A percentile compares a stretch with the other conserved stretches of the same genome.
These are phyloP conservation scores for Fraxinus greggii DNA, from an alignment of 305 asterid genomes.

Conservation along the genomic window DNA sequence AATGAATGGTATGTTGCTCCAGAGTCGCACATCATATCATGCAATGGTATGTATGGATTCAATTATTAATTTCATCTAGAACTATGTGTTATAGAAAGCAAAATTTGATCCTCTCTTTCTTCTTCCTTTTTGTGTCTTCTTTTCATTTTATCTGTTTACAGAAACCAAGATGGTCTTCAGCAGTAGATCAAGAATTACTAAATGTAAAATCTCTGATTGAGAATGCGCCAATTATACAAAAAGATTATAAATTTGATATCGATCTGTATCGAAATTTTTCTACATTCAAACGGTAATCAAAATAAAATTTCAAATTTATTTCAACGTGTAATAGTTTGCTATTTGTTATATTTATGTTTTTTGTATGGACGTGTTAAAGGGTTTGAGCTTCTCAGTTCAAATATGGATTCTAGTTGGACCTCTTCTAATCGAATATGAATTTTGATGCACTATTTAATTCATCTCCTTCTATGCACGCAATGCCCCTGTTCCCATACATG, in stretches of 20 bases:
- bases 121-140: not conserved
- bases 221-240: conserved; percentile 38
- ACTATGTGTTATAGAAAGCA: conserved; percentile 6
- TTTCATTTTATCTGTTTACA: conserved; percentile 29
- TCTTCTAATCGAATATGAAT: not conserved
- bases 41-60: conserved; percentile 44
- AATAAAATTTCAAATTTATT: not conserved
- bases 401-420: not conserved
- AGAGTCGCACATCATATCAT: conserved; percentile 40
- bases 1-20: conserved; percentile 57
- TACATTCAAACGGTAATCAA: conserved; percentile 64
- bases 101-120: not conserved
- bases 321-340: not conserved
- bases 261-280: conserved; percentile 68
- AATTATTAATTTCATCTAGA: not conserved
- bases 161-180: conserved; percentile 66
- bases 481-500: not conserved
- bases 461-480: not conserved
- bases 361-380: not conserved
- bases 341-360: not conserved
- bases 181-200: conserved; percentile 51
- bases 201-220: conserved; percentile 48
- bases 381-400: conserved; percentile 8
- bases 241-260: conserved; percentile 52
- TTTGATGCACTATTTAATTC: not conserved